Evolutionary conservation across 2,329 filamentous ascomycete species (phyloP), one percentile per base, ranked within the genome.

Genomic region (Epichloe amarillans): DNA sequence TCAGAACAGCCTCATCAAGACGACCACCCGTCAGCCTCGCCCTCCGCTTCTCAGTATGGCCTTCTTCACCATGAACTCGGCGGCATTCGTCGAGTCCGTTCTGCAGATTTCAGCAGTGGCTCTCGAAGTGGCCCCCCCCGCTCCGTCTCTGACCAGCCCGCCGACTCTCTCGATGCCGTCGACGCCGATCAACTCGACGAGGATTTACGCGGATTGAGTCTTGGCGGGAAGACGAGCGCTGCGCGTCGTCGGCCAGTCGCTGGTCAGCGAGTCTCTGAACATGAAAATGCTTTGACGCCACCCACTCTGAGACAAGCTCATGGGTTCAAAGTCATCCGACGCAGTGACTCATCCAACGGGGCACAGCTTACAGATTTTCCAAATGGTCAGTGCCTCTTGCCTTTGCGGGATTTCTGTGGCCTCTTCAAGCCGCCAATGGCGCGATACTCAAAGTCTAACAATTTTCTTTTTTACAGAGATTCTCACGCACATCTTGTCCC

Each of bases 401-500:
- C 33, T 15, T 36, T 35, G 26, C 33, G 15, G 26, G 4, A 12
- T 33, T 30, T 35, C 8, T 12, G 10, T 42, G n/a, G 8, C 6
- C 5, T 11, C 21, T 33, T 14, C 4, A 11, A 33, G 8, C 2
- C 23, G 14, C 36, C 14, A n/a, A 3, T 5, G 12, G 36, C 12
- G 14, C 36, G 5, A 14, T 8, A 6, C 36, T 1, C 3, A 14
- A n/a, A 7, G 36, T 38, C 35, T 47, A 19, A 47, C 33, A 30
- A 39, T 37, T 17, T 8, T 3, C 30, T 8, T 10, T 3, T 3
- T 5, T 52, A 37, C 66, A 96, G 93, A 98, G 75, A 83, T 97
- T 52, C 68, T 97, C 66, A 95, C 88, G 11, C 89, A 96, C 61
- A 83, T 95, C 35, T 71, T 97, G 52, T 95, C 93, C 39, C 87